Evolutionary conservation across 2,329 filamentous ascomycete genomes (phyloP), one percentile per base, ranked within the genome.

Genomic region (Coniochaeta hoffmannii): DNA sequence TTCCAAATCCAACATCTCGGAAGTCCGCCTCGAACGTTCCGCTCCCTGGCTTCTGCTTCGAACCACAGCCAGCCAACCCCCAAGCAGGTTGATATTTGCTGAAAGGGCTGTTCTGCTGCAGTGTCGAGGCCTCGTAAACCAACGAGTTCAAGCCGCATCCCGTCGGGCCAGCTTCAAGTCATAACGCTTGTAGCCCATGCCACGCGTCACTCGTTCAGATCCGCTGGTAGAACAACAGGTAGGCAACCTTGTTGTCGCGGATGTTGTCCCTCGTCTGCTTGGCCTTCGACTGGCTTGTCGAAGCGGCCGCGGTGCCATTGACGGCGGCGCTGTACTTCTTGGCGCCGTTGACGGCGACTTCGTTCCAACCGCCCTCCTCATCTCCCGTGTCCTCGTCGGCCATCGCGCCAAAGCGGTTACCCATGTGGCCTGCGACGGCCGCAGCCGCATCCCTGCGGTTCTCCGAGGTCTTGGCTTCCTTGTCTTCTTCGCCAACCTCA

Each of bases 211-310:
- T 15, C 49, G 12, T 38, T 64, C 60, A 82, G 58, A 94, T 82
- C 65, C 84, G 85, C 75, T 97, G 88, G 71, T 99, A 99, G 74
- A 99, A 96, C 66, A 99, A 75, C 62, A 99, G 83, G 73, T 99
- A 99, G 4, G 94, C 94, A 57, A 97, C 93, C 78, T 96, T 96
- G 78, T 93, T 96, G 70, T 97, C 93, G 71, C 90, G 90, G 67
- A 89, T 81, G 61, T 74, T 82, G 63, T 85, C 84, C 70, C 83
- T 78, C 68, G 76, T 59, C 70, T 83, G 71, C 73, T 82, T 78
- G 65, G 77, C 61, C 75, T 82, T 79, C 73, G 77, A 72, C 71
- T 75, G 73, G 65, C 76, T 73, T 71, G 60, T 73, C 72, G 31
- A 76, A 50, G 71, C 73, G 46, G 78, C 78, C n/a, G 59, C 46